Base-by-base conservation (phyloP, 2,329 filamentous ascomycete genomes). In the Leptographium galeiforme region DNA sequence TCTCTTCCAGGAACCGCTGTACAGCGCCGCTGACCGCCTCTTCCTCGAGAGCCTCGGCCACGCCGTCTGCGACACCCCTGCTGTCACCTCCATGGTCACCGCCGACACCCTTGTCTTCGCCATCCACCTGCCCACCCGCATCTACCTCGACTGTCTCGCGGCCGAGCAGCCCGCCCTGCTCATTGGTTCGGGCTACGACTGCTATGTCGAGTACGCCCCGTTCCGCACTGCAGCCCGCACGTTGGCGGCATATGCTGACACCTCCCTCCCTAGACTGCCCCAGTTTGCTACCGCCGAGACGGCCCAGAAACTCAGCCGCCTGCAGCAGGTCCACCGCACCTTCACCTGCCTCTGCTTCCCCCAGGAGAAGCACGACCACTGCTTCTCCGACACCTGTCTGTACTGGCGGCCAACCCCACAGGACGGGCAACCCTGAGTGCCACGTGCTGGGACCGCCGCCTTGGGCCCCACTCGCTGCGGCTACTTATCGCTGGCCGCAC, bases 41-140 rank as follows among this genome's bases (percentile, higher is more conserved):
- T 84, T 82, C 58, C 72, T 84, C 33, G 62, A 70, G 55, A 67
- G 70, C 25, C 72, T 83, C 0, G 77, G 79, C n/a, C 77, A 79
- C 51, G 53, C 65, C 2, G 68, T 76, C 4, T 68, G 77, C 5
- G 67, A 75, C 1, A 68, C 75, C 2, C 83, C 84, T 0, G 61
- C 53, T 0, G 82, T 72, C 0, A 82, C 79, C 58, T 63, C 71
- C 0, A 59, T 71, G 7, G 69, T 86, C 11, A 69, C 72, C 16
- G 48, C 61, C 0, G 60, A 66, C 0, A 75, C 78, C 0, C 62
- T 87, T 1, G 68, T 84, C 2, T 87, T 78, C 57, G 82, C 78
- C 1, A 72, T 85, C 0, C 82, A 85, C 50, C 71, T 82, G 55
- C 80, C 81, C 54, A 69, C 67, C 25, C 69, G 66, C 40, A 71